Evolutionary conservation across 2,329 filamentous ascomycete species (phyloP), one percentile per base, ranked within the genome.

Genomic region (Exophiala alcalophila): DNA sequence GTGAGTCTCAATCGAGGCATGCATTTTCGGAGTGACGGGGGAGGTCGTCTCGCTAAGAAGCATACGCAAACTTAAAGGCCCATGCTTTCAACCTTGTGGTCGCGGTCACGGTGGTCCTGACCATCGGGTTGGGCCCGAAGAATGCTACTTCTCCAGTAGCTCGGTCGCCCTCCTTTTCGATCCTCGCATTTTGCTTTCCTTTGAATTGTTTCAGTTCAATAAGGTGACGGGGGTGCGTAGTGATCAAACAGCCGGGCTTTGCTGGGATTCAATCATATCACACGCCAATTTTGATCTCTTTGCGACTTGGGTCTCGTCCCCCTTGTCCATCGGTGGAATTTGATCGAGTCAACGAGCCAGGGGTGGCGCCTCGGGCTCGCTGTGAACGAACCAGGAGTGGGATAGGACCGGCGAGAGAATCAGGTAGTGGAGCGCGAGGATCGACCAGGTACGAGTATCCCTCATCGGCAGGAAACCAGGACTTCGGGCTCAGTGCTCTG

Each of bases 231-330:
- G 47, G 43, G 28, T 35, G n/a, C 10, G 32, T 41, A 44, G 48
- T 47, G 48, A 50, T 50, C 48, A 50, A 50, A 50, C 48, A 18
- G 32, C 36, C 31, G 29, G 20, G 23, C 39, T 44, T 27, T 29
- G 32, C 36, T 28, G 29, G 20, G 23, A 39, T 44, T 27, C 33
- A 39, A 20, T 26, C 26, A 39, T 30, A 32, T 43, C 43, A 47
- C 47, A 44, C 42, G 30, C 43, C 47, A 50, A 50, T 40, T 25
- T 33, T 40, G 30, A 29, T 23, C 19, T 12, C 27, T 34, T 14
- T 36, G 30, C 23, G 12, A n/a, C 12, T 26, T 33, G 18, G 26
- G 16, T 27, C 6, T 29, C 23, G 15, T 32, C 30, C 23, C 27
- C 27, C 20, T 44, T 29, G 29, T 35, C 37, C 32, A 39, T 12